Percentiles rank a stretch among this genome's conserved stretches.
These are phyloP conservation scores for Acaromyces ingoldii DNA, from an alignment of 1,284 basidiomycete species.

Conservation along the genomic window DNA sequence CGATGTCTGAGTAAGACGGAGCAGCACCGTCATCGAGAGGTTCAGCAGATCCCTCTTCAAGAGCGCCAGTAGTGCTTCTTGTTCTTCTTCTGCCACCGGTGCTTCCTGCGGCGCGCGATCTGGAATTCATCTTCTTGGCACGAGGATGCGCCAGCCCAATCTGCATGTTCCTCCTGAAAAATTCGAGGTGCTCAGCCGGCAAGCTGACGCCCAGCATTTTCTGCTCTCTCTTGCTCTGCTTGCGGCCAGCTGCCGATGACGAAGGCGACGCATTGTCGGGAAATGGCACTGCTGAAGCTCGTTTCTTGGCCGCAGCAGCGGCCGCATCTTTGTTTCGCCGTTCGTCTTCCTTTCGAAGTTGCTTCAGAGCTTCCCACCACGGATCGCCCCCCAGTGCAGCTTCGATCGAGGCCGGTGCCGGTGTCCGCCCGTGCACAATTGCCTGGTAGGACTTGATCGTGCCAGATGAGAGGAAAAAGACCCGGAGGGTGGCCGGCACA, in stretches of 20 bases:
- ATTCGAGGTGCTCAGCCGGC: slow-evolving; percentile 47
- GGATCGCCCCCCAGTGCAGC: slow-evolving; percentile 39
- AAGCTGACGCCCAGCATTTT: slow-evolving; percentile 32
- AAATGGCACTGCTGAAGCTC: slow-evolving; percentile 10
- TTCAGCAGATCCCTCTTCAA: too few relatives aligned
- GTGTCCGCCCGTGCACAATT: slow-evolving; percentile 38
- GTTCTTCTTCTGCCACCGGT: neutral
- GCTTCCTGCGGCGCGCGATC: neutral
- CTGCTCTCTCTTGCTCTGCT: slow-evolving; percentile 31
- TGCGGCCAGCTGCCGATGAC: slow-evolving; percentile 7
- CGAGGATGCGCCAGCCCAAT: slow-evolving; percentile 48
- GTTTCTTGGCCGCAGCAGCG: slow-evolving; percentile 28
- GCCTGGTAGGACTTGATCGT: slow-evolving; percentile 41
- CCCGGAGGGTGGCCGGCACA: slow-evolving; percentile 45
- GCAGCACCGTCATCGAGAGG: too few relatives aligned
- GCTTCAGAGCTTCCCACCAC: slow-evolving; percentile 47
- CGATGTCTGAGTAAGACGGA: too few relatives aligned
- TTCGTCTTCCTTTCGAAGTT: slow-evolving; percentile 39
- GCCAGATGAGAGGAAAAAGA: slow-evolving; percentile 40
- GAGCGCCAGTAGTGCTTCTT: too few relatives aligned
- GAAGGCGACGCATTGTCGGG: neutral
- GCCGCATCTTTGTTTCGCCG: slow-evolving; percentile 25
- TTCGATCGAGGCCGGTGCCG: slow-evolving; percentile 24
- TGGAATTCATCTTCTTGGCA: slow-evolving; percentile 7
- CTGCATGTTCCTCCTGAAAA: slow-evolving; percentile 47